Percentiles rank a stretch among this genome's conserved stretches.
Conservation (phyloP, 352 stramenopile species). For the Phytophthora fragariaefolia region DNA sequence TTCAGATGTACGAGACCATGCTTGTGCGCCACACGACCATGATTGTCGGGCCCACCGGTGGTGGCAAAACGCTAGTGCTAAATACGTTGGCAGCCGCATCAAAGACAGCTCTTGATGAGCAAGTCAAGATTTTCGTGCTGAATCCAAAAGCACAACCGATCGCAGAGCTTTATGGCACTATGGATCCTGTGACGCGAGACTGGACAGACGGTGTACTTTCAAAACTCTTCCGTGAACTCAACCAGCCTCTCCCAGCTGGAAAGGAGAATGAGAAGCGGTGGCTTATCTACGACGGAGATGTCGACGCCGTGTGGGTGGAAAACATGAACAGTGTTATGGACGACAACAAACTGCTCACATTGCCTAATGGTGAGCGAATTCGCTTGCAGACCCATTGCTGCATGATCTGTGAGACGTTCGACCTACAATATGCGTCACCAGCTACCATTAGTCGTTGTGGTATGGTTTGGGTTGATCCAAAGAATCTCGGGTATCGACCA, state of each 20-base stretch:
- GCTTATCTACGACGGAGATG: conserved; percentile 96
- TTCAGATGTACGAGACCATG: conserved; percentile 98
- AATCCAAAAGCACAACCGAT: conserved; percentile 96
- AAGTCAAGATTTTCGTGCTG: conserved; percentile 93
- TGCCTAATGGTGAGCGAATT: conserved; percentile 96
- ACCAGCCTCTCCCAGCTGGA: conserved; percentile 89
- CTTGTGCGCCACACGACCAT: conserved; percentile 96
- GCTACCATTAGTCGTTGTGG: conserved; percentile 95
- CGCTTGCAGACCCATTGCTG: conserved; percentile 91
- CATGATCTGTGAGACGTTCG: conserved; percentile 97
- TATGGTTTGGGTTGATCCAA: conserved; percentile 97
- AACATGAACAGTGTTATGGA: conserved; percentile 99
- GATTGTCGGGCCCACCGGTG: conserved; percentile 95
- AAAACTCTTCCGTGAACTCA: conserved; percentile 95
- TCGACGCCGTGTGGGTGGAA: conserved; percentile 97
- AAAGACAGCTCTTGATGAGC: conserved; percentile 86
- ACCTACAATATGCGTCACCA: conserved; percentile 95
- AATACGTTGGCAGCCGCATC: conserved; percentile 89
- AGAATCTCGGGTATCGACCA: conserved; percentile 95
- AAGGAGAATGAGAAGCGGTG: conserved; percentile 95
- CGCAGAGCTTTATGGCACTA: conserved; percentile 94
- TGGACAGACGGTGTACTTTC: conserved; percentile 96
- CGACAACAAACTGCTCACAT: conserved; percentile 95
- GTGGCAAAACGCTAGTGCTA: conserved; percentile 93
- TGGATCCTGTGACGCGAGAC: conserved; percentile 95